Evolutionary conservation across 306 rosid genomes (phyloP), one percentile per base, ranked within the genome.

Genomic region (Vachellia pachyceras): DNA sequence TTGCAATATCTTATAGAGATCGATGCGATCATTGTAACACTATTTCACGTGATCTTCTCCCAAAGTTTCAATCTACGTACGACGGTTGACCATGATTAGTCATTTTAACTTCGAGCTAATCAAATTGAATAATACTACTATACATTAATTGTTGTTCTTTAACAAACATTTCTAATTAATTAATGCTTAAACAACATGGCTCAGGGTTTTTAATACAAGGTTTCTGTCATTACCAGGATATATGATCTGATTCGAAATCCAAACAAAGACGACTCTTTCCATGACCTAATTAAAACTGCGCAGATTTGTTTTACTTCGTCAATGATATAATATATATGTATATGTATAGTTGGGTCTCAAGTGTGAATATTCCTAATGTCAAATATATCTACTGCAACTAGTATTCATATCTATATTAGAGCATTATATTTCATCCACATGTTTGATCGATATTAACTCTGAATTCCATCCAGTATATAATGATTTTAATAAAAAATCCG

Each of bases 291-390:
- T 61, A 25, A 61, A 61, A 61, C 41, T 9, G 33, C 12, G 84
- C 86, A 79, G 76, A 86, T 79, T 79, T 78, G 58, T 74, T 76
- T 85, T 82, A 82, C 88, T 76, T 79, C 64, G 73, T 70, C 88
- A 49, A 63, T 22, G 20, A 66, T 55, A 50, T n/a, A n/a, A n/a
- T n/a, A n/a, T n/a, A n/a, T n/a, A 20, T 20, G 1, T 18, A 20
- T 55, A 20, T n/a, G 29, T 55, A 8, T n/a, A 9, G 29, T 22
- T 55, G 13, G 13, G 13, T 5, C 29, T 17, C 72, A 82, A 69
- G 67, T 57, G 69, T 75, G 77, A n/a, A n/a, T n/a, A n/a, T n/a
- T n/a, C n/a, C 71, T 65, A 42, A 42, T 82, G 65, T 37, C 80
- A 45, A 73, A 66, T 3, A 29, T 55, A 7, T 55, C 29, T 20